These are phyloP conservation scores for Aspergillus cristatus DNA, from an alignment of 495 filamentous ascomycete species.

Conservation along the genomic window DNA sequence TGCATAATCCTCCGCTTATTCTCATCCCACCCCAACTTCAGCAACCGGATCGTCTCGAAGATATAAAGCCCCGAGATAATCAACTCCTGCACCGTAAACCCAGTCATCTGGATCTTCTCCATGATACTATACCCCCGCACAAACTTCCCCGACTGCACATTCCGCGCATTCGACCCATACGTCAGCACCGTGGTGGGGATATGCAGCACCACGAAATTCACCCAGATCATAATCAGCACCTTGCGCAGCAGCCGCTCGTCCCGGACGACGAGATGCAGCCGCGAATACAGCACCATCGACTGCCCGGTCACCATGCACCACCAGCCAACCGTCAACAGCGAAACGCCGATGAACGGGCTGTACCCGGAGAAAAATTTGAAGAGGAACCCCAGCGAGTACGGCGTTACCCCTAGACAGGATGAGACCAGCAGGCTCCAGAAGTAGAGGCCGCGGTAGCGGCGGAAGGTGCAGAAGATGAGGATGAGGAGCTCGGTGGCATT, in stretches of 20 bases:
- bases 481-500: conserved; percentile 42
- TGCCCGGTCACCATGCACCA: conserved; percentile 47
- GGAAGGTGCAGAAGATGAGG: conserved; percentile 42
- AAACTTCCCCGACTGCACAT: conserved; percentile 18
- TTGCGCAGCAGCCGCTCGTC: conserved; percentile 33
- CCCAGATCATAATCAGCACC: conserved; percentile 34
- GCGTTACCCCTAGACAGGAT: conserved; percentile 33
- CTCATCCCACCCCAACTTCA: conserved; percentile 36
- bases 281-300: conserved; percentile 42
- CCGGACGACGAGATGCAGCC: conserved; percentile 40
- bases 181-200: conserved; percentile 42
- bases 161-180: conserved; percentile 35
- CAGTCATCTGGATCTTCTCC: conserved; percentile 48
- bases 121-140: conserved; percentile 40
- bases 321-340: conserved; percentile 42
- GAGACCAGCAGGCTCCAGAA: conserved; percentile 45
- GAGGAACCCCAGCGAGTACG: conserved; percentile 44
- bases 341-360: conserved; percentile 21
- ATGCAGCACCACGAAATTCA: conserved; percentile 37
- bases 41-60: conserved; percentile 41
- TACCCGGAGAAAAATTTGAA: conserved; percentile 38
- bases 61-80: conserved; percentile 51
- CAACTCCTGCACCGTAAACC: conserved; percentile 49
- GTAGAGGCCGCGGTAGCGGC: conserved; percentile 42
- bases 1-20: conserved; percentile 40